Conservation (phyloP, 2,329 filamentous ascomycete genomes). For the Dothiorella sarmentorum region DNA sequence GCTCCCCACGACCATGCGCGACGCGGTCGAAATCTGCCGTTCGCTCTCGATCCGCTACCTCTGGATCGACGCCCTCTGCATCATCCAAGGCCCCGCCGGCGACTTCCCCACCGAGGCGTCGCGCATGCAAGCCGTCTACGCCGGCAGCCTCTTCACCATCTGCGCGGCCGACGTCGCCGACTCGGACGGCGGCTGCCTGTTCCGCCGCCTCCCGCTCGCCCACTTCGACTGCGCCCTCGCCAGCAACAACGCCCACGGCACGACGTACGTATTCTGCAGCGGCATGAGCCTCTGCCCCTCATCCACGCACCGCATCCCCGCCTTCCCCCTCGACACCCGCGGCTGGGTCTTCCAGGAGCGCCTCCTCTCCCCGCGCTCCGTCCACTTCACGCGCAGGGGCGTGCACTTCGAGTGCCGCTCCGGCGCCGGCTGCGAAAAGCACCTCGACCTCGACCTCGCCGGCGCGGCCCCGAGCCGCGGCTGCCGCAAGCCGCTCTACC, state of each 20-base stretch:
- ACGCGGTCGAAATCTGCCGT: conserved; percentile 32
- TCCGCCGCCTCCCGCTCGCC: too few relatives aligned
- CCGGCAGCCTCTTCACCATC: conserved; percentile 33
- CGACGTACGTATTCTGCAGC: too few relatives aligned
- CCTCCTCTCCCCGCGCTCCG: background rate
- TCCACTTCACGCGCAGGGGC: background rate
- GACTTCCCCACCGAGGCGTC: conserved; percentile 35
- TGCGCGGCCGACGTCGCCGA: conserved; percentile 28
- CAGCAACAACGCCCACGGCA: too few relatives aligned
- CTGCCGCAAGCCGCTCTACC: too few relatives aligned
- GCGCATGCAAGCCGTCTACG: conserved; percentile 36
- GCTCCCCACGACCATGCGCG: conserved; percentile 17
- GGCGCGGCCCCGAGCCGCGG: too few relatives aligned
- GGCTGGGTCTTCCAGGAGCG: background rate
- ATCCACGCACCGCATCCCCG: too few relatives aligned
- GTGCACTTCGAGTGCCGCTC: background rate
- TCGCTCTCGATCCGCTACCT: conserved; percentile 33
- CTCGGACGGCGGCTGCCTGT: conserved; percentile 19
- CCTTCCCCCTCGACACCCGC: too few relatives aligned
- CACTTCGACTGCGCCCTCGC: too few relatives aligned
- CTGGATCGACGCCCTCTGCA: conserved; percentile 36
- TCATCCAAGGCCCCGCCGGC: conserved; percentile 31
- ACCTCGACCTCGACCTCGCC: too few relatives aligned
- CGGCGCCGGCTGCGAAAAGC: too few relatives aligned
- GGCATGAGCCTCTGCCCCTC: too few relatives aligned